Evolutionary conservation across 225 moss, liverwort and hornwort genomes (phyloP), one percentile per base, ranked within the genome.

Genomic region (Anthoceros angustus): DNA sequence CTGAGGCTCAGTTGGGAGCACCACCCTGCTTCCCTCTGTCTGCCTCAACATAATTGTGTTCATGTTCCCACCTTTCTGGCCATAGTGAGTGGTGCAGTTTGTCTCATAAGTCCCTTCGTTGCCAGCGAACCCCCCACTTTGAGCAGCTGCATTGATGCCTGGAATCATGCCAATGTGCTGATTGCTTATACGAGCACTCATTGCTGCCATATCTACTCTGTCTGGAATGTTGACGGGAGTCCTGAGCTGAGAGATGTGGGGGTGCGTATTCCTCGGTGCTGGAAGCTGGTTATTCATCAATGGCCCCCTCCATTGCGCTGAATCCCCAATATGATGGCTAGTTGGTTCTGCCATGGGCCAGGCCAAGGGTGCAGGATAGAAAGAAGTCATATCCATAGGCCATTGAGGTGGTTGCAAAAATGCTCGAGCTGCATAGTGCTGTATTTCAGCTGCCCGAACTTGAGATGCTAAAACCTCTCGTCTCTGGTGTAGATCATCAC

Each of bases 381-480:
- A 55, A 55, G 23, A 55, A 3, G 55, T 8, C 55, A 55, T 55
- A 55, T 55, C 55, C 14, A 18, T 20, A 55, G n/a, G 23, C 18
- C 18, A 55, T 23, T 23, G 55, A 55, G 55, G 55, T 18, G 55
- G 55, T 55, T 0, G 55, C 55, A 55, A 18, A 55, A 55, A 15
- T 8, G 55, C 6, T 18, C 55, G 55, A 55, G 55, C 55, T 0
- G 55, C 6, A 23, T 55, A 55, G 55, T 55, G 55, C 21, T 69
- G 75, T 70, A 70, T 68, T 71, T 85, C 85, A 69, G 77, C 73
- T 67, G 78, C 68, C 70, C 83, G 87, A 26, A 83, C 69, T 68
- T 74, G 85, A 41, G 83, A 71, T 61, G 74, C 71, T 66, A 90
- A 70, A 41, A 70, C 48, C 49, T 85, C 81, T 64, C 74, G 80